phyloP scores from a whole-genome alignment of 345 rosid genomes.

The Lumnitzera littorea region DNA sequence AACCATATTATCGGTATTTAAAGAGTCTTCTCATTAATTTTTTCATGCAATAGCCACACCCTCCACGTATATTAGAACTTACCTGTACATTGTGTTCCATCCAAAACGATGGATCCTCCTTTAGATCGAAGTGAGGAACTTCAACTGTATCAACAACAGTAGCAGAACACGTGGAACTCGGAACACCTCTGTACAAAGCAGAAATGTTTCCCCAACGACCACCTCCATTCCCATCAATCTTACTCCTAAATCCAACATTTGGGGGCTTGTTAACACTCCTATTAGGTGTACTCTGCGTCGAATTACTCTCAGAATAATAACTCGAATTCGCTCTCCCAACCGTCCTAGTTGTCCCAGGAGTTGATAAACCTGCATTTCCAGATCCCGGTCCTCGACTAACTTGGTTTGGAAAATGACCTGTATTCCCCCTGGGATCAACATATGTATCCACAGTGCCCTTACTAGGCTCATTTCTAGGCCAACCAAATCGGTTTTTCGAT shows the following conservation, averaged over 20 bases:
- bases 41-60: background rate
- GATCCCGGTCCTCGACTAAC: constrained; percentile 9
- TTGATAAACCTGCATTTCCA: constrained; percentile 23
- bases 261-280: constrained; percentile 94
- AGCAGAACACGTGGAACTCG: constrained; percentile 36
- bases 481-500: constrained; percentile 53
- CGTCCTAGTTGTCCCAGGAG: constrained; percentile 50
- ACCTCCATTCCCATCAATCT: constrained; percentile 39
- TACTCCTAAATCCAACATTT: constrained; percentile 45
- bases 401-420: constrained; percentile 6
- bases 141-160: constrained; percentile 61
- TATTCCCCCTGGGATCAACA: constrained; percentile 27
- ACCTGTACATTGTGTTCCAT: constrained; percentile 99
- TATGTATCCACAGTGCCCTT: constrained; percentile 9
- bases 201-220: constrained; percentile 47
- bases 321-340: constrained; percentile 32
- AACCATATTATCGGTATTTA: background rate
- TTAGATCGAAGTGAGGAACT: constrained; percentile 91
- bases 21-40: background rate
- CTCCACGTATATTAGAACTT: too few relatives aligned
- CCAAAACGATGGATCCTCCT: constrained; percentile 94
- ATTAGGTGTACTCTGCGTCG: constrained; percentile 78
- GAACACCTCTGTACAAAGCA: constrained; percentile 74
- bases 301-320: constrained; percentile 44
- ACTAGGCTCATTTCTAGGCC: constrained; percentile 47